These are phyloP conservation scores for Fusarium poae DNA, from an alignment of 2,329 filamentous ascomycete species.

Conservation along the genomic window DNA sequence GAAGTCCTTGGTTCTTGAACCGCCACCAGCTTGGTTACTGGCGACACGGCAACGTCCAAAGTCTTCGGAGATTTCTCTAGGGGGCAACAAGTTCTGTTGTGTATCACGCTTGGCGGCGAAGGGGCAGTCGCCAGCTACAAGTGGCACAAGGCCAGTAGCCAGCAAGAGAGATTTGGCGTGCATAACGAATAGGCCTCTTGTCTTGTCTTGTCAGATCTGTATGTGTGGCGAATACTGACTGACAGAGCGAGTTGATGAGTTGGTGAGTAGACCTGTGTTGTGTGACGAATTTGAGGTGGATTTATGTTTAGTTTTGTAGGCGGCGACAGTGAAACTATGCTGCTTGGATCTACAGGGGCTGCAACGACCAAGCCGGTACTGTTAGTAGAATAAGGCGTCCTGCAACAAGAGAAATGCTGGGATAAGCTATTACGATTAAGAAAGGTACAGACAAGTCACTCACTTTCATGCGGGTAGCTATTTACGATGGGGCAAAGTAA, in stretches of 20 bases:
- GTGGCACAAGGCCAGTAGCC: slow-evolving; percentile 34
- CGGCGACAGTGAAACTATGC: not conserved
- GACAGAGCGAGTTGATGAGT: not conserved
- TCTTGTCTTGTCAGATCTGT: not conserved
- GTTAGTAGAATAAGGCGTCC: slow-evolving; percentile 16
- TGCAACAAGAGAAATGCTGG: slow-evolving; percentile 22
- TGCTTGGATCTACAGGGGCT: slow-evolving; percentile 35
- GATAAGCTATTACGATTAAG: slow-evolving; percentile 18
- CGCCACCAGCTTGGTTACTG: slow-evolving; percentile 67
- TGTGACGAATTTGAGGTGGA: slow-evolving; percentile 10
- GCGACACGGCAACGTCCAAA: slow-evolving; percentile 39
- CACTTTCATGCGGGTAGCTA: not conserved
- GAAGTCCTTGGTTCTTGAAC: slow-evolving; percentile 78
- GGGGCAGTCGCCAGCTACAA: slow-evolving; percentile 37
- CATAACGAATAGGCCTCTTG: slow-evolving; percentile 19
- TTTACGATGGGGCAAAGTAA: slow-evolving; percentile 2
- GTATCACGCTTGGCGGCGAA: slow-evolving; percentile 39
- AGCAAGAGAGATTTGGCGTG: slow-evolving; percentile 38
- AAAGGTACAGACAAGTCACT: not conserved
- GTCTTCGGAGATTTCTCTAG: slow-evolving; percentile 34
- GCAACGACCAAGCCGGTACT: slow-evolving; percentile 29
- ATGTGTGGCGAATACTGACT: not conserved
- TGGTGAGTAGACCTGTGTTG: not conserved
- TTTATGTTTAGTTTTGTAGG: slow-evolving; percentile 36
- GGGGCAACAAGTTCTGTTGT: slow-evolving; percentile 16